These are phyloP conservation scores for Boletellus deceptivus DNA, from an alignment of 1,284 basidiomycete species.

Conservation along the genomic window DNA sequence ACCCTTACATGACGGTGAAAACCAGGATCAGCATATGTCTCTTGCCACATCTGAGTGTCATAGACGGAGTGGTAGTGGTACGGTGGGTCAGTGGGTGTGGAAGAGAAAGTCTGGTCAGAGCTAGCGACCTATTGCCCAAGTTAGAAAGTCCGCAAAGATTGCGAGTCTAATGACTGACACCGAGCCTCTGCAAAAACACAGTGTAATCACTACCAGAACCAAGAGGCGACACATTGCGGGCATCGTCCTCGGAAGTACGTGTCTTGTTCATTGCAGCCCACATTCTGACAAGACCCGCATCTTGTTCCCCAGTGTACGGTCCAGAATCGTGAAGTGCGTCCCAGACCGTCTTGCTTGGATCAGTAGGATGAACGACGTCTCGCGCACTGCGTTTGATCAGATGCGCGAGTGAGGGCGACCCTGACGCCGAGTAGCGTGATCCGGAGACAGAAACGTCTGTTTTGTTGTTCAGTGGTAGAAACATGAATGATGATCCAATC, in stretches of 20 bases:
- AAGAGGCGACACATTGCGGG: conserved; percentile 35
- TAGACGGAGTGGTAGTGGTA: conserved; percentile 87
- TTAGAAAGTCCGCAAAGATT: conserved; percentile 1
- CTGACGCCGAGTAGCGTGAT: conserved; percentile 52
- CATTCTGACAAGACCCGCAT: conserved; percentile 33
- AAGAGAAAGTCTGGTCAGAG: conserved; percentile 38
- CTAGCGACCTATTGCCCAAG: conserved; percentile 44
- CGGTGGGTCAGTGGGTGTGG: conserved; percentile 52
- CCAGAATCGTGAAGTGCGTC: conserved; percentile 61
- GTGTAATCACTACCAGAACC: conserved; percentile 74
- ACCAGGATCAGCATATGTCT: conserved; percentile 72
- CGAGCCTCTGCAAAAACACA: conserved; percentile 70
- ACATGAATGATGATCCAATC: neutral
- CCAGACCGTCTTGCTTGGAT: conserved; percentile 56
- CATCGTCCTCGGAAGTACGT: conserved; percentile 21
- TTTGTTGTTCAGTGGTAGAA: conserved; percentile 9
- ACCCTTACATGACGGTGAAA: conserved; percentile 66
- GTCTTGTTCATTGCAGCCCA: conserved; percentile 28
- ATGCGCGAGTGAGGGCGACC: conserved; percentile 78
- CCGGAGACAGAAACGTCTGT: conserved; percentile 68
- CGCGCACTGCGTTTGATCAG: conserved; percentile 68
- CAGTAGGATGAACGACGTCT: conserved; percentile 66
- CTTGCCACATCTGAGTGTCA: conserved; percentile 75
- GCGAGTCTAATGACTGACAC: conserved; percentile 35
- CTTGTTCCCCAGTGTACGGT: conserved; percentile 40